Conservation (phyloP, 805 yeast species). For the Torulaspora franciscae region DNA sequence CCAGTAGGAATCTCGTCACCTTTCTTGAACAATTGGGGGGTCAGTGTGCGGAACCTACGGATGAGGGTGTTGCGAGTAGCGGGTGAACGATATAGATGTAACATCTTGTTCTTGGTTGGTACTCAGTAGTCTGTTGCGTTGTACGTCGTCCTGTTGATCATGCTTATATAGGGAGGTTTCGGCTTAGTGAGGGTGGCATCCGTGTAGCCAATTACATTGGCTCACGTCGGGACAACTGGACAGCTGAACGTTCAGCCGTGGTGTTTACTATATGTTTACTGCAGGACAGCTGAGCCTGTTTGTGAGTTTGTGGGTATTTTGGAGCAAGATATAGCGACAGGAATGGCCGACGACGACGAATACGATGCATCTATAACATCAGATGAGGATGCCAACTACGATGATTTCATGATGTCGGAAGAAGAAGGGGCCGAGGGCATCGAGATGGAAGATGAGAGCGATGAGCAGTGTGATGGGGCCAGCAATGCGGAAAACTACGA, state of each 20-base stretch:
- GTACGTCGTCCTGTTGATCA: not conserved
- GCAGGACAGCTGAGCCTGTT: too few species aligned
- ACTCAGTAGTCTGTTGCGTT: not conserved
- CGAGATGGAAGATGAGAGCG: conserved; percentile 29
- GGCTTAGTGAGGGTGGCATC: too few species aligned
- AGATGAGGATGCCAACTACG: conserved; percentile 26
- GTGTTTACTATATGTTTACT: too few species aligned
- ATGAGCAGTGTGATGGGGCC: conserved; percentile 11
- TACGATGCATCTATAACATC: conserved; percentile 8
- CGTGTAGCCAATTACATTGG: too few species aligned
- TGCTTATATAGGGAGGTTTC: not conserved
- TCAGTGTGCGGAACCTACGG: conserved; percentile 27
- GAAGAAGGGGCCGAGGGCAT: conserved; percentile 26
- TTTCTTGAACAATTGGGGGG: conserved; percentile 38
- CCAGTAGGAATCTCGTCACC: conserved; percentile 62
- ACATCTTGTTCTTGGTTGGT: not conserved
- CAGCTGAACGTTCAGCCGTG: too few species aligned
- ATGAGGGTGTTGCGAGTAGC: not conserved
- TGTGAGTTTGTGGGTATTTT: too few species aligned
- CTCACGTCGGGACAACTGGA: too few species aligned
- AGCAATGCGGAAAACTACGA: not conserved
- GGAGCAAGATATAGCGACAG: too few species aligned
- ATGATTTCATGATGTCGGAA: conserved; percentile 34
- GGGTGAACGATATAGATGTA: conserved; percentile 1
- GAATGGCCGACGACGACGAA: conserved; percentile 1